These are phyloP conservation scores for Ceriops decandra DNA, from an alignment of 345 rosid genomes.

Conservation along the genomic window DNA sequence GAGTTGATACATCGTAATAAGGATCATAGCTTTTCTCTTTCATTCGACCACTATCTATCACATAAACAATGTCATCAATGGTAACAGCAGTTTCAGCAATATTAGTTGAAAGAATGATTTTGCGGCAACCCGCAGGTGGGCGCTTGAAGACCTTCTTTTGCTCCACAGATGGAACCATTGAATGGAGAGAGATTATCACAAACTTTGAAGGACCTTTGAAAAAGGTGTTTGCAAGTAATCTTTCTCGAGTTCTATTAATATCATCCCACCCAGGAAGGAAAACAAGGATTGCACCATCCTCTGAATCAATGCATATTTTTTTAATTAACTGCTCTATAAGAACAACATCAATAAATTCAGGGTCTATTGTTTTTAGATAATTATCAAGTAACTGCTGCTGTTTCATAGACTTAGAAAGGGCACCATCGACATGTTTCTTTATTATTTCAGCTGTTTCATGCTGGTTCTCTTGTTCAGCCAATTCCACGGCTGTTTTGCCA, in stretches of 20 bases:
- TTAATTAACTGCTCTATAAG: slow-evolving; percentile 68
- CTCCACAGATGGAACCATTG: slow-evolving; percentile 83
- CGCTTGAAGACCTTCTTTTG: slow-evolving; percentile 78
- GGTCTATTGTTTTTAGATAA: slow-evolving; percentile 56
- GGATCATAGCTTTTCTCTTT: slow-evolving; percentile 97
- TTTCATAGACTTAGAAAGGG: slow-evolving; percentile 33
- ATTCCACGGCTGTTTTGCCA: slow-evolving; percentile 61
- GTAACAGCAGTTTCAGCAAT: slow-evolving; percentile 92
- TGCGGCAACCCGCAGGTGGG: slow-evolving; percentile 78
- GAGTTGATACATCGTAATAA: slow-evolving; percentile 78
- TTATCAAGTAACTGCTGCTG: slow-evolving; percentile 55
- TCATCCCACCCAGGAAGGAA: slow-evolving; percentile 99
- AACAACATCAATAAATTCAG: slow-evolving; percentile 63
- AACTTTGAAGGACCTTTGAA: slow-evolving; percentile 60
- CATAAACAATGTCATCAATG: slow-evolving; percentile 94
- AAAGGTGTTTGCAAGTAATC: slow-evolving; percentile 48
- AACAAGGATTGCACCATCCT: slow-evolving; percentile 86
- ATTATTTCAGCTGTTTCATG: slow-evolving; percentile 63
- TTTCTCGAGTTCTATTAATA: slow-evolving; percentile 63
- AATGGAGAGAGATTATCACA: slow-evolving; percentile 72
- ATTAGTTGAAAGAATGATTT: slow-evolving; percentile 83
- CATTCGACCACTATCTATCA: slow-evolving; percentile 93
- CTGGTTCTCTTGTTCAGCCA: slow-evolving; percentile 64
- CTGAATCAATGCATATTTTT: slow-evolving; percentile 67
- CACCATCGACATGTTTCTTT: slow-evolving; percentile 44